Base-by-base conservation (phyloP, 2,329 filamentous ascomycete genomes). In the Arthrobotrys sinensis region DNA sequence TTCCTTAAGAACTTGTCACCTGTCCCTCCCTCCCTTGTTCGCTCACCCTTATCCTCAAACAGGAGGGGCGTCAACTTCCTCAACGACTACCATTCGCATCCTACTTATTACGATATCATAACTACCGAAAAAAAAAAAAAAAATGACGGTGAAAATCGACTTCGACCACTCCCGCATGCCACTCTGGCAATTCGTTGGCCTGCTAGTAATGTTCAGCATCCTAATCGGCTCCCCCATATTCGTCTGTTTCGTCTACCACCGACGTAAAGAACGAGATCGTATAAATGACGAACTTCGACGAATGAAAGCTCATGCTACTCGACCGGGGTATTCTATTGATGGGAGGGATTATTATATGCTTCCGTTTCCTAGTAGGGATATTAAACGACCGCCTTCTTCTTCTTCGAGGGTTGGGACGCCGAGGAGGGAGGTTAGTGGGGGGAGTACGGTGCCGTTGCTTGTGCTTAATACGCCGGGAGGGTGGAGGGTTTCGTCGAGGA, bases 111-210 rank as follows among this genome's bases (percentile, higher is more conserved):
- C n/a, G n/a, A n/a, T n/a, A n/a, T 14, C 12, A 38, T 8, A 8
- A 2, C 14, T 19, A 16, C 34, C 32, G 5, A 21, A 2, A 10
- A 40, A 19, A 52, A 5, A 38, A 36, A 53, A 14, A 53, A n/a
- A 24, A 0, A 63, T 65, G 38, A 21, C 28, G 28, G 32, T 8
- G 11, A 32, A 57, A 40, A 21, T 40, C 32, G 38, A 66, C 24
- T 57, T 66, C 11, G 53, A 14, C n/a, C 28, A 53, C 16, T 21
- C 52, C 0, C 11, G 19, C 45, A 66, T 77, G 50, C 73, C 73
- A 8, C 73, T 70, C 40, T 77, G 73, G 73, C 73, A 77, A 63
- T 71, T 77, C 60, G 60, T 77, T 40, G 73, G 73, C 14, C 73
- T 77, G 3, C 40, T 77, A 1, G 34, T 77, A 10, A 67, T 71